Base-by-base conservation (phyloP, 2,329 filamentous ascomycete species). In the Penicillium sp. region DNA sequence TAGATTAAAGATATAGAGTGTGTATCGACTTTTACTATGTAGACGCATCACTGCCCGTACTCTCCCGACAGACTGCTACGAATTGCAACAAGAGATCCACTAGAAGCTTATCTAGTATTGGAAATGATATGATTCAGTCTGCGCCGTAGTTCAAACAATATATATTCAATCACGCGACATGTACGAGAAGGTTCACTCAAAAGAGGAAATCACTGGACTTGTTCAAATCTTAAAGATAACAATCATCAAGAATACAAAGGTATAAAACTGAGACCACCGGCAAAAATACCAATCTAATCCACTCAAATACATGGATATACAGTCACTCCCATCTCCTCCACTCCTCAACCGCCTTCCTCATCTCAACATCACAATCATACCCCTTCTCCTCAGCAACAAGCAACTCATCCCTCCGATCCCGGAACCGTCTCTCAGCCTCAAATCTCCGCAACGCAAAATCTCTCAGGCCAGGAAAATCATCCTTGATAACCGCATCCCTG, bases 401-500 rank as follows among this genome's bases (percentile, higher is more conserved):
- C 57, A 87, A 74, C 63, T 80, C 79, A 51, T 80, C 81, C 58
- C 87, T 78, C 65, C 84, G 81, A 46, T 83, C 83, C 49, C 86
- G 80, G 58, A 88, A 85, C 48, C 86, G 81, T 14, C 81, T 76
- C 71, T 91, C 87, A 46, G 87, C 83, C 3, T 82, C 80, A 56
- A 78, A 82, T 22, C 84, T 73, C 66, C 84, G 81, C 66, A 88
- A 81, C 66, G 89, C 86, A 51, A 83, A 78, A 37, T 87, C 79
- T 68, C 84, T 85, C 42, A 97, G 76, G 65, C 88, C 88, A 26
- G 81, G 81, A 59, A 89, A 82, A 70, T 96, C 90, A 55, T 89
- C 84, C 38, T 83, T 83, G 58, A 84, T 80, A 48, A 91, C 87
- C 0, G 90, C 88, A 33, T 86, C 83, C 30, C 80, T 77, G 72